Evolutionary conservation across 768 basidiomycete species (phyloP).

Genomic region (Panaeolus papilionaceus): DNA sequence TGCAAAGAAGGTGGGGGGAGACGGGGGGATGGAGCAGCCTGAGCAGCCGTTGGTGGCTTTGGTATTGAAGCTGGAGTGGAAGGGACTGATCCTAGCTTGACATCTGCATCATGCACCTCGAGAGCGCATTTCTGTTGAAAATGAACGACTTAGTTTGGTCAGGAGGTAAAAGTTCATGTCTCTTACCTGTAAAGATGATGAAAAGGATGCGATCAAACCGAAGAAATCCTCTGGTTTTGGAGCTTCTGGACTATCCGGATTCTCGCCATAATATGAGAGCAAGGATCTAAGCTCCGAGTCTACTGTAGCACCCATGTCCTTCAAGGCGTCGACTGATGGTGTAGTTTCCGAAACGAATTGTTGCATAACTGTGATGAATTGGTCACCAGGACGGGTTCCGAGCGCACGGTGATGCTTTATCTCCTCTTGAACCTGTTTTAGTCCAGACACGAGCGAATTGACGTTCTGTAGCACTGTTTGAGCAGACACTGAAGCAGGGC

Average conservation of each 20-base stretch:
- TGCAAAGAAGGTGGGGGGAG: background rate
- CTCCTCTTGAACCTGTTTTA: constrained; percentile 64
- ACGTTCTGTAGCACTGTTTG: constrained; percentile 67
- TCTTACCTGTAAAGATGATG: constrained; percentile 70
- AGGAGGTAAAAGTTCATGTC: background rate
- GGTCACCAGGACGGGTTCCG: constrained; percentile 58
- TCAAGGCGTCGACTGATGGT: constrained; percentile 67
- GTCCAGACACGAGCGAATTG: constrained; percentile 59
- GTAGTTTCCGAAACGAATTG: constrained; percentile 57
- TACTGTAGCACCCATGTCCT: constrained; percentile 61
- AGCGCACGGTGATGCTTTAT: constrained; percentile 45
- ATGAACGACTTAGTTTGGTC: background rate
- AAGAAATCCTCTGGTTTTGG: constrained; percentile 88
- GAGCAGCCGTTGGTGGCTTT: background rate
- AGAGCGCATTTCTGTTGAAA: constrained; percentile 68
- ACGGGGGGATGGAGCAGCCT: background rate
- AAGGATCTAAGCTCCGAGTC: constrained; percentile 66
- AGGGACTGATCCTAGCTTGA: constrained; percentile 34
- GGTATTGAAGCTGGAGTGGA: constrained; percentile 25
- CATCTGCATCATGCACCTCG: constrained; percentile 63
- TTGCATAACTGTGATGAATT: constrained; percentile 30
- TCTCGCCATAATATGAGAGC: constrained; percentile 80
- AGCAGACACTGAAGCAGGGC: constrained; percentile 65
- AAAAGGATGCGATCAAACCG: constrained; percentile 74
- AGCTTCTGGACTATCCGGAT: constrained; percentile 63